Percentiles rank a stretch among this genome's conserved stretches.
Evolutionary conservation across 169 alveolate genomes (phyloP).

Genomic region (Plasmodium inui): DNA sequence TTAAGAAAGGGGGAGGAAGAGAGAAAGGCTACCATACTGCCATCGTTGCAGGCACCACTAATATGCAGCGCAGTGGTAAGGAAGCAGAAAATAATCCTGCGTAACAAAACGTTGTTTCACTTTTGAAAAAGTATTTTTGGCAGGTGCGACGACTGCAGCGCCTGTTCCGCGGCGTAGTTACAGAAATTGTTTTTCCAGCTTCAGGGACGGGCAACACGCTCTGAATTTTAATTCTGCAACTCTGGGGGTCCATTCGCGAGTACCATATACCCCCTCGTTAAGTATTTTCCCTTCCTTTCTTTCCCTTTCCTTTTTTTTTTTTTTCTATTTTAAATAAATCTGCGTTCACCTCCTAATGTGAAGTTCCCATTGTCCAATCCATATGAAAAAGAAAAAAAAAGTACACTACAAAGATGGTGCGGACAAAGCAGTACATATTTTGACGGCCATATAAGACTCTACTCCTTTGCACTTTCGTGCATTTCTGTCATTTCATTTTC

Average conservation of each 20-base stretch:
- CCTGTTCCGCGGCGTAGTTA: not conserved
- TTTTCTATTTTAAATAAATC: not conserved
- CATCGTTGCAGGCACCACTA: not conserved
- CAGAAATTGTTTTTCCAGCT: constrained; percentile 1
- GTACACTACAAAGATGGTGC: not conserved
- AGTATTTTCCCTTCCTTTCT: not conserved
- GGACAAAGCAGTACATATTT: not conserved
- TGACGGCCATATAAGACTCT: not conserved
- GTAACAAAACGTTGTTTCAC: not conserved
- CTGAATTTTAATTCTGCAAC: not conserved
- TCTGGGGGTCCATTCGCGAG: not conserved
- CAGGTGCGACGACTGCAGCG: not conserved
- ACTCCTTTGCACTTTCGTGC: constrained; percentile 42
- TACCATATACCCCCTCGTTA: not conserved
- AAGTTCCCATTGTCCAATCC: not conserved
- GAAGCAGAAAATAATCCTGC: not conserved
- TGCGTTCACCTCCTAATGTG: not conserved
- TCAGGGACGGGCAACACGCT: not conserved
- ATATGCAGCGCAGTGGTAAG: not conserved
- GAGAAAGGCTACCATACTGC: not conserved
- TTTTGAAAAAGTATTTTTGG: not conserved
- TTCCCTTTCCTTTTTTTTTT: not conserved
- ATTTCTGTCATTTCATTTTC: constrained; percentile 5
- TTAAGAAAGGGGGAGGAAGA: not conserved
- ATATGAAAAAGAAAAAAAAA: not conserved